Percentiles rank a stretch among this genome's conserved stretches.
These are phyloP conservation scores for Ensete glaucum DNA, from an alignment of 176 grass and related monocot species.

Conservation along the genomic window DNA sequence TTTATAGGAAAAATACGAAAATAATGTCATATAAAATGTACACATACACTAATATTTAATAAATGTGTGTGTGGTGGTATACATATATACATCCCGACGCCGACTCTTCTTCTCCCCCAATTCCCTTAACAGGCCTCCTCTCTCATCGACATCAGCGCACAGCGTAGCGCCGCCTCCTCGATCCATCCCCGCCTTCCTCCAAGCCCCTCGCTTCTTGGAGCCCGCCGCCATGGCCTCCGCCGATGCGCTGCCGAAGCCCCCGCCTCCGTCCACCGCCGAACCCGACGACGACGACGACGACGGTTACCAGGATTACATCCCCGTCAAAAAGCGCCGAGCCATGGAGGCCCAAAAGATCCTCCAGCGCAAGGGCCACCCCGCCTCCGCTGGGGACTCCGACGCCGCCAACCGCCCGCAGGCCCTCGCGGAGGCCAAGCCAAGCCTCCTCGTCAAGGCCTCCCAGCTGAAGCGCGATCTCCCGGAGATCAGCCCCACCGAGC, in stretches of 20 bases:
- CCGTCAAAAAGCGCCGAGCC: constrained; percentile 46
- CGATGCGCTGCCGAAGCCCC: neutral
- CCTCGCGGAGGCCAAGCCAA: constrained; percentile 32
- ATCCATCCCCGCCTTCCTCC: neutral
- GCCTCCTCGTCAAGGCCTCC: constrained; percentile 41
- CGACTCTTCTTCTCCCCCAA: too few relatives aligned
- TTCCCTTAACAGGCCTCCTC: neutral
- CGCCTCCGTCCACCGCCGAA: neutral
- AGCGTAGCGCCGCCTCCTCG: neutral
- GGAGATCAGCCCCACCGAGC: constrained; percentile 44
- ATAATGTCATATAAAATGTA: too few relatives aligned
- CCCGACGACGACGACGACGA: constrained; percentile 10
- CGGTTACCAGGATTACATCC: constrained; percentile 51
- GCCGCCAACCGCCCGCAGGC: neutral
- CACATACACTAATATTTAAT: too few relatives aligned
- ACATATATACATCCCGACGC: too few relatives aligned
- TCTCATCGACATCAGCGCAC: neutral
- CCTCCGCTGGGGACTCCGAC: constrained; percentile 5
- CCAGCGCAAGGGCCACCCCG: constrained; percentile 20
- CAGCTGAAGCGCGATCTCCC: constrained; percentile 54
- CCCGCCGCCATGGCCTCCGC: constrained; percentile 2
- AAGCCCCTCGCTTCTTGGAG: constrained; percentile 4
- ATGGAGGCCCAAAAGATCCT: constrained; percentile 39
- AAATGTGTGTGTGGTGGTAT: too few relatives aligned
- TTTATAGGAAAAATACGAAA: too few relatives aligned